phyloP scores from a whole-genome alignment of 495 filamentous ascomycete species.

The Durotheca rogersii region DNA sequence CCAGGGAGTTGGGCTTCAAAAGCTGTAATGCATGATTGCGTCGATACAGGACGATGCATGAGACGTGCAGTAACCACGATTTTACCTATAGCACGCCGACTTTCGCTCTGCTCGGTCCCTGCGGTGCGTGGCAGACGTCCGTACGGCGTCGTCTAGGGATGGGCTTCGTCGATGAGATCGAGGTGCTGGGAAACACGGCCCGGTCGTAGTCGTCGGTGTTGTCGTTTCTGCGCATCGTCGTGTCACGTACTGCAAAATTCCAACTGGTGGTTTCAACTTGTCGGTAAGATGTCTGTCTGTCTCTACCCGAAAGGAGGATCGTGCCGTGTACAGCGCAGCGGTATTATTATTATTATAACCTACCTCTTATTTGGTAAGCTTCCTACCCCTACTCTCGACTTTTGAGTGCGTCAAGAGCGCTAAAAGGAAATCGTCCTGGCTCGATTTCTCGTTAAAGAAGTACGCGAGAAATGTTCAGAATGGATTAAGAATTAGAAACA shows the following conservation, averaged over 20 bases:
- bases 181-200: too few relatives aligned
- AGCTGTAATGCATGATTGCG: constrained; percentile 31
- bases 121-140: constrained; percentile 5
- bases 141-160: constrained; percentile 11
- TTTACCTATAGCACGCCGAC: constrained; percentile 25
- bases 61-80: constrained; percentile 20
- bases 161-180: too few relatives aligned
- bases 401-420: too few relatives aligned
- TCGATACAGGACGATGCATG: constrained; percentile 24
- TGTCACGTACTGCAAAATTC: too few relatives aligned
- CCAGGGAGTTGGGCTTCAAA: constrained; percentile 34
- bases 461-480: constrained; percentile 3
- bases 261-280: too few relatives aligned
- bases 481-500: constrained; percentile 13
- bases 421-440: background rate
- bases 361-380: too few relatives aligned
- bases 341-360: constrained; percentile 2
- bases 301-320: too few relatives aligned
- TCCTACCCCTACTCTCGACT: too few relatives aligned
- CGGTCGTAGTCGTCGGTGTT: too few relatives aligned
- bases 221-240: too few relatives aligned
- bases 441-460: constrained; percentile 4
- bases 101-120: constrained; percentile 1
- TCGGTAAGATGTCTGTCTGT: too few relatives aligned
- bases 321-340: too few relatives aligned